These are phyloP conservation scores for Spirogloea muscicola DNA, from an alignment of 139 green algal species.

Conservation along the genomic window DNA sequence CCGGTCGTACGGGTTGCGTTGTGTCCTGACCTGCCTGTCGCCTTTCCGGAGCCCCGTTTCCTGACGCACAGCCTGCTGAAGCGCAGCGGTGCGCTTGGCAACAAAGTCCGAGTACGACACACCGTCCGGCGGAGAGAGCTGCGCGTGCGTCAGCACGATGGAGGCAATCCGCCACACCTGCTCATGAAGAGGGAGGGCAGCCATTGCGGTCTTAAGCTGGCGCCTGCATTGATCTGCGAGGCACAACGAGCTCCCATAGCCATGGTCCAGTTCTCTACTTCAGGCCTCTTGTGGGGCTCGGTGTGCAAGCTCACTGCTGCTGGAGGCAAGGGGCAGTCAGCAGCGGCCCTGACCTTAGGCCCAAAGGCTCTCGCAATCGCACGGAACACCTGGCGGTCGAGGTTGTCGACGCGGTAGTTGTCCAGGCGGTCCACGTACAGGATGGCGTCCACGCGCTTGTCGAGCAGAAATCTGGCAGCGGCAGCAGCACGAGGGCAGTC, in stretches of 20 bases:
- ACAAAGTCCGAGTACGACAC: neutral
- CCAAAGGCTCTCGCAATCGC: neutral
- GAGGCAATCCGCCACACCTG: constrained; percentile 61
- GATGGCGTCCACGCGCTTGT: constrained; percentile 58
- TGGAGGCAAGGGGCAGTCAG: too few species aligned
- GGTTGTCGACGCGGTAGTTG: constrained; percentile 58
- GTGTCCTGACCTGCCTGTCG: constrained; percentile 10
- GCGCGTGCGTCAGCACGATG: constrained; percentile 58
- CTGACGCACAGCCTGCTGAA: neutral
- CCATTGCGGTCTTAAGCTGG: too few species aligned
- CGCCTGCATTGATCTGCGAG: too few species aligned
- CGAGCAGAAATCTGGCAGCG: too few species aligned
- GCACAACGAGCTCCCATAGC: too few species aligned
- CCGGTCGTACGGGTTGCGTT: too few species aligned
- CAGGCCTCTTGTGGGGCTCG: too few species aligned
- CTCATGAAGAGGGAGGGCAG: neutral
- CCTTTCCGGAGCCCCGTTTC: neutral
- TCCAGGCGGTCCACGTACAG: constrained; percentile 71
- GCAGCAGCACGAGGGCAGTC: too few species aligned
- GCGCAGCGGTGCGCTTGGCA: constrained; percentile 1
- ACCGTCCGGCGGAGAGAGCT: constrained; percentile 4
- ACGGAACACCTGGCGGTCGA: constrained; percentile 19
- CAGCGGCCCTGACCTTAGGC: constrained; percentile 6
- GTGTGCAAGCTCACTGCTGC: too few species aligned
- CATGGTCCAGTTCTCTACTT: too few species aligned